Evolutionary conservation across 257 asterid genomes (phyloP).

Genomic region (Solanum paucissectum): DNA sequence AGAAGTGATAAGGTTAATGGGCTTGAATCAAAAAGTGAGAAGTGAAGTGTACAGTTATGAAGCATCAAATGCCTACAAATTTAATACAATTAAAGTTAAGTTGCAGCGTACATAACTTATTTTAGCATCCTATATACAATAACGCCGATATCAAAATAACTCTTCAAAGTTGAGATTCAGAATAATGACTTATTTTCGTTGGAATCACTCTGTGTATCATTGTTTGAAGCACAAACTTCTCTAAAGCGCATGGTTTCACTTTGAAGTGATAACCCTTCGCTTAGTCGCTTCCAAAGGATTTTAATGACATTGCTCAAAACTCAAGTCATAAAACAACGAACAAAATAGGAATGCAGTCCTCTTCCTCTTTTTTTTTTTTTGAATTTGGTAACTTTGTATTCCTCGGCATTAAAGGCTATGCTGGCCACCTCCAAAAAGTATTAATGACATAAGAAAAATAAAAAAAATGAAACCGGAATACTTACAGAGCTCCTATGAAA

Average conservation of each 20-base stretch:
- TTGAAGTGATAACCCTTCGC: not conserved
- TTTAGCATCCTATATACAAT: not conserved
- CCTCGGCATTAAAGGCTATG: not conserved
- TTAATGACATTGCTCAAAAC: not conserved
- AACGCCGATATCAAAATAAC: not conserved
- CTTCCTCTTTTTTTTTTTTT: conserved; percentile 4
- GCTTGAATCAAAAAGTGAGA: not conserved
- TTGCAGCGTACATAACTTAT: not conserved
- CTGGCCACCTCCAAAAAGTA: not conserved
- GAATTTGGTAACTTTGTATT: not conserved
- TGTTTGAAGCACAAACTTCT: not conserved
- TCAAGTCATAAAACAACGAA: not conserved
- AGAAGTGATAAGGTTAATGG: not conserved
- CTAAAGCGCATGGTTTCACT: not conserved
- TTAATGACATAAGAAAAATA: not conserved
- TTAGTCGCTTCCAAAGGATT: not conserved
- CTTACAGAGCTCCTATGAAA: not conserved
- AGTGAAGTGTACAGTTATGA: not conserved
- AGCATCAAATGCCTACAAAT: not conserved
- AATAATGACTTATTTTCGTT: not conserved
- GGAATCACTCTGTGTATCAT: not conserved
- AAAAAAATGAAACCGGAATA: not conserved
- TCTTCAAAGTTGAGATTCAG: not conserved
- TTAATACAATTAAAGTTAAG: not conserved
- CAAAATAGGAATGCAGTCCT: conserved; percentile 2